Conservation (phyloP, 2,329 filamentous ascomycete genomes). For the Colletotrichum agaves region DNA sequence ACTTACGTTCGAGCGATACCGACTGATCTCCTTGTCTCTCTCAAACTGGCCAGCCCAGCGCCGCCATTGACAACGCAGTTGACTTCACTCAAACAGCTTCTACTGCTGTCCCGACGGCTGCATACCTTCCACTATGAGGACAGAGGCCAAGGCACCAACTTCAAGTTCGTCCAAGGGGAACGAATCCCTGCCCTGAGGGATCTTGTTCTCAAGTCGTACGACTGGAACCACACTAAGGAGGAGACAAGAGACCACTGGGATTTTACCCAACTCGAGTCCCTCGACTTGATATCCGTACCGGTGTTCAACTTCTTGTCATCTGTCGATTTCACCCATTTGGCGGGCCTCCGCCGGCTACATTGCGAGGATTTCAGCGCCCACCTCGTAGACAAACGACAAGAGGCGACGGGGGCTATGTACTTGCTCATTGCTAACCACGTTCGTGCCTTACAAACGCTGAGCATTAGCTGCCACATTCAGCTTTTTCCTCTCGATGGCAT, state of each 20-base stretch:
- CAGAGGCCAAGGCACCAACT: constrained; percentile 56
- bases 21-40: constrained; percentile 50
- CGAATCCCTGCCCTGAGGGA: constrained; percentile 55
- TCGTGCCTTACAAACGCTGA: constrained; percentile 49
- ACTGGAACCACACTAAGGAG: constrained; percentile 56
- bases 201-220: constrained; percentile 57
- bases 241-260: constrained; percentile 58
- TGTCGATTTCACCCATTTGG: constrained; percentile 50
- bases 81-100: constrained; percentile 54
- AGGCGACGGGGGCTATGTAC: constrained; percentile 54
- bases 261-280: constrained; percentile 53
- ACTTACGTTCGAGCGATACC: constrained; percentile 53
- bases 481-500: constrained; percentile 55
- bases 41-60: constrained; percentile 52
- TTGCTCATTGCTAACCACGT: constrained; percentile 52
- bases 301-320: constrained; percentile 57
- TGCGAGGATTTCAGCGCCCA: constrained; percentile 59
- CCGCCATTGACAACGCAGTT: constrained; percentile 54
- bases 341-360: constrained; percentile 49
- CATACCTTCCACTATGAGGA: constrained; percentile 56
- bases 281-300: constrained; percentile 57
- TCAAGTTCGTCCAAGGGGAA: constrained; percentile 52
- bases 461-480: constrained; percentile 54
- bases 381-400: constrained; percentile 48
- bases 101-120: constrained; percentile 50